phyloP scores from a whole-genome alignment of 2,329 filamentous ascomycete genomes.

The Hymenoscyphus infarciens region DNA sequence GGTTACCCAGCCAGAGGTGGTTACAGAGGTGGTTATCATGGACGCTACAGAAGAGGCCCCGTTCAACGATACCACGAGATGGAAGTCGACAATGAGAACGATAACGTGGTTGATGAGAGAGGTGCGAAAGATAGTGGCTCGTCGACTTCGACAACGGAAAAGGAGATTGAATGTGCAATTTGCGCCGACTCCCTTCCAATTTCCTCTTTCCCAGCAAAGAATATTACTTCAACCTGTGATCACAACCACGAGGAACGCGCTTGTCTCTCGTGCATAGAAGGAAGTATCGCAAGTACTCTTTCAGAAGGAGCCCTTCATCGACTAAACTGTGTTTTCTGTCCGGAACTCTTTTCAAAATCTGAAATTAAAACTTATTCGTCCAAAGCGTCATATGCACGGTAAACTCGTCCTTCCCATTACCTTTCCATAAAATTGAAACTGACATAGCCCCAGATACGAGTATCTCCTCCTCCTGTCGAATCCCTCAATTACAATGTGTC shows the following conservation, averaged over 20 bases:
- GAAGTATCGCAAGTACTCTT: conserved; percentile 11
- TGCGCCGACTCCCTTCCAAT: conserved; percentile 9
- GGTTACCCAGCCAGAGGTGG: too few relatives aligned
- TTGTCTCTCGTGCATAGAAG: conserved; percentile 16
- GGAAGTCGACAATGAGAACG: not conserved
- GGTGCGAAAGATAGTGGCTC: not conserved
- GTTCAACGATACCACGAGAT: too few relatives aligned
- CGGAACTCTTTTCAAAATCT: conserved; percentile 11
- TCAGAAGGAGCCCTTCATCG: conserved; percentile 12
- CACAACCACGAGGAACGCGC: conserved; percentile 10
- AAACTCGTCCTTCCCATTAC: not conserved
- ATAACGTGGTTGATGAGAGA: not conserved
- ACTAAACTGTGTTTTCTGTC: conserved; percentile 18
- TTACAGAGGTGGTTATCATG: too few relatives aligned
- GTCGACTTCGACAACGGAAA: not conserved
- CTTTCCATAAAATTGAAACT: not conserved
- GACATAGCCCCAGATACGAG: conserved; percentile 15
- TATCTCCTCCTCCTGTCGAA: conserved; percentile 17
- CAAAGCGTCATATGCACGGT: conserved; percentile 15
- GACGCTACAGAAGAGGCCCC: too few relatives aligned
- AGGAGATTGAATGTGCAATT: conserved; percentile 16
- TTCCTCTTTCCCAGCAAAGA: conserved; percentile 13
- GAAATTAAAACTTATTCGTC: conserved; percentile 20
- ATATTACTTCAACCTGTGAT: conserved; percentile 18
- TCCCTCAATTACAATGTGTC: conserved; percentile 21